phyloP scores from a whole-genome alignment of 257 asterid genomes.

The Eustoma russellianum region DNA sequence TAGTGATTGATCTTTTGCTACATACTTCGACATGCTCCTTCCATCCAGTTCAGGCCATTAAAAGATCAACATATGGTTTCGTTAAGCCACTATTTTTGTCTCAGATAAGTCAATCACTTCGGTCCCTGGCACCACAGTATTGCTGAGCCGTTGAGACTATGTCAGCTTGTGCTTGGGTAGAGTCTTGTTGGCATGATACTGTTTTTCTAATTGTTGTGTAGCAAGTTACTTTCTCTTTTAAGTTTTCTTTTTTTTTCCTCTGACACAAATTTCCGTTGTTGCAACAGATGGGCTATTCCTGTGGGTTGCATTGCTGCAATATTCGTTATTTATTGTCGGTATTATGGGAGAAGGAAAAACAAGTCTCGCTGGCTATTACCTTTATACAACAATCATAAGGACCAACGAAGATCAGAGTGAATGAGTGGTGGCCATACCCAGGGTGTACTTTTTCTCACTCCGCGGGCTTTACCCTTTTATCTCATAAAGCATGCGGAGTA shows the following conservation, averaged over 20 bases:
- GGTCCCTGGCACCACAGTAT: no score
- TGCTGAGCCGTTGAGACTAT: no score
- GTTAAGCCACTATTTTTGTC: no score
- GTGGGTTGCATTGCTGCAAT: conserved; percentile 36
- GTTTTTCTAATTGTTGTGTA: neutral
- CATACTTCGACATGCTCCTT: no score
- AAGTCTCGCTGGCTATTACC: conserved; percentile 61
- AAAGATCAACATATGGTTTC: no score
- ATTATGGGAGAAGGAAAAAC: conserved; percentile 57
- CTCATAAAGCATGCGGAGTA: conserved; percentile 31
- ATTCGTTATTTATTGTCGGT: conserved; percentile 65
- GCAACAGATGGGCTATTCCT: conserved; percentile 91
- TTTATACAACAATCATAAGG: conserved; percentile 57
- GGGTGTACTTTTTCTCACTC: conserved; percentile 14
- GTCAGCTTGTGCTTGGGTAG: no score
- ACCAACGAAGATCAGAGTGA: conserved; percentile 76
- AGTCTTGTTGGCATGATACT: neutral
- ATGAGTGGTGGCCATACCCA: neutral
- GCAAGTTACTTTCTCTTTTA: neutral
- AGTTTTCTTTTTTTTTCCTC: no score
- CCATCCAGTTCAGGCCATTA: no score
- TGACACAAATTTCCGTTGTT: conserved; percentile 1
- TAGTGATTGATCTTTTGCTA: no score
- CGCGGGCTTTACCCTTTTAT: conserved; percentile 31
- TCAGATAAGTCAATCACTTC: no score